Percentiles rank a stretch among this genome's conserved stretches.
These are phyloP conservation scores for Cadophora gregata DNA, from an alignment of 2,329 filamentous ascomycete genomes.

Conservation along the genomic window DNA sequence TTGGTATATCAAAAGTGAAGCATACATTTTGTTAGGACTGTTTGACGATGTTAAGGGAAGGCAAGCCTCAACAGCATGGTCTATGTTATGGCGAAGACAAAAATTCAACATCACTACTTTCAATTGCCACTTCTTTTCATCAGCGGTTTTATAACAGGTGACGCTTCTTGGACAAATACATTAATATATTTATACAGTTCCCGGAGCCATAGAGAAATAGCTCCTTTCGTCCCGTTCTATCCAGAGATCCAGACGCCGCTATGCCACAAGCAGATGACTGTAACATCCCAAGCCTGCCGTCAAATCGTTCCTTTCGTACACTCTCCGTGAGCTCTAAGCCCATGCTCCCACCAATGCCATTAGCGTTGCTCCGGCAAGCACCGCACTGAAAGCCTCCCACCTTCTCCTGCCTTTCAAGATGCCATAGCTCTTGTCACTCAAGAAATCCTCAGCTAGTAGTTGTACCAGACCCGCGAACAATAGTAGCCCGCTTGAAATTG, in stretches of 20 bases:
- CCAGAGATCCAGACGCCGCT: neutral
- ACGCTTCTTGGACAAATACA: neutral
- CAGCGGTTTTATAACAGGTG: too few relatives aligned
- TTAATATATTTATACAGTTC: neutral
- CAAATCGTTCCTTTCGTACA: constrained; percentile 7
- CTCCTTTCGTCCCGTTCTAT: neutral
- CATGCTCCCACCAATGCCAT: constrained; percentile 74
- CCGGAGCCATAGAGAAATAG: neutral
- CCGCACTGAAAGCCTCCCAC: constrained; percentile 65
- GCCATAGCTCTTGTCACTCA: constrained; percentile 69
- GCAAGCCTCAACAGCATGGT: neutral
- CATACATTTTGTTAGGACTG: neutral
- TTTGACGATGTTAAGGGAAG: too few relatives aligned
- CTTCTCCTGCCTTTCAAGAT: constrained; percentile 61
- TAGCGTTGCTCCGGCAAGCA: constrained; percentile 62
- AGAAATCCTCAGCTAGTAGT: constrained; percentile 86
- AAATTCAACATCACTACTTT: neutral
- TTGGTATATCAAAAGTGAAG: neutral
- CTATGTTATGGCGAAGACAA: neutral
- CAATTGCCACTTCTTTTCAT: too few relatives aligned
- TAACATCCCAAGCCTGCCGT: neutral
- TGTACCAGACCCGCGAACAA: constrained; percentile 86
- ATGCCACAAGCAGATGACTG: neutral
- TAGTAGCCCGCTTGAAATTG: constrained; percentile 79
- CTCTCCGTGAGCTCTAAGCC: constrained; percentile 48